Evolutionary conservation across 2,329 filamentous ascomycete species (phyloP).

Genomic region (Metarhizium brunneum): DNA sequence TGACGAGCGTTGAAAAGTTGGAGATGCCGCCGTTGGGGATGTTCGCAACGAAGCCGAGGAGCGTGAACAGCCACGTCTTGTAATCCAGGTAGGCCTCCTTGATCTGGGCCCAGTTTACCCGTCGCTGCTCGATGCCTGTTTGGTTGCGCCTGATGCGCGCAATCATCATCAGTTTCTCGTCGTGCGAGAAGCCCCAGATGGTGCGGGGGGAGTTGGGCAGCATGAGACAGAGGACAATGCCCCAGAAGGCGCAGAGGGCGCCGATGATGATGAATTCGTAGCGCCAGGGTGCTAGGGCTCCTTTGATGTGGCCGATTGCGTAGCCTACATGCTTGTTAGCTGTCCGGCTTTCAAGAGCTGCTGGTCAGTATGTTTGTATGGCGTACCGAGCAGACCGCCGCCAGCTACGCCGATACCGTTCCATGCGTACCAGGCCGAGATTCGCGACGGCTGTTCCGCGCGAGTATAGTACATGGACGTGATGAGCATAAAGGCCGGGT

Average conservation of each 20-base stretch:
- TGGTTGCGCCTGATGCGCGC: slow-evolving; percentile 46
- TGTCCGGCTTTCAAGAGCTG: too few relatives aligned
- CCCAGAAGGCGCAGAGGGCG: slow-evolving; percentile 49
- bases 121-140: slow-evolving; percentile 49
- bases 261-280: slow-evolving; percentile 60
- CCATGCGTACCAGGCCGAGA: slow-evolving; percentile 45
- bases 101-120: slow-evolving; percentile 44
- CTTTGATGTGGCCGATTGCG: slow-evolving; percentile 50
- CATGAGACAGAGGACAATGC: slow-evolving; percentile 45
- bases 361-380: not conserved
- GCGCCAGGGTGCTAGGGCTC: slow-evolving; percentile 50
- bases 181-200: slow-evolving; percentile 37
- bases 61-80: slow-evolving; percentile 49
- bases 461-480: too few relatives aligned
- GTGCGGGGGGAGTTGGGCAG: slow-evolving; percentile 50
- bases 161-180: slow-evolving; percentile 45
- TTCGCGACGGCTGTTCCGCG: slow-evolving; percentile 27
- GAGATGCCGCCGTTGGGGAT: slow-evolving; percentile 49
- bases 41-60: slow-evolving; percentile 43
- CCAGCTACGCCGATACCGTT: slow-evolving; percentile 51
- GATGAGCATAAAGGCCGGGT: too few relatives aligned
- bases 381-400: slow-evolving; percentile 34
- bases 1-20: slow-evolving; percentile 52
- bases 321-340: slow-evolving; percentile 26
- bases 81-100: slow-evolving; percentile 46